Evolutionary conservation across 2,329 filamentous ascomycete genomes (phyloP).

Genomic region (Hymenoscyphus infarciens): DNA sequence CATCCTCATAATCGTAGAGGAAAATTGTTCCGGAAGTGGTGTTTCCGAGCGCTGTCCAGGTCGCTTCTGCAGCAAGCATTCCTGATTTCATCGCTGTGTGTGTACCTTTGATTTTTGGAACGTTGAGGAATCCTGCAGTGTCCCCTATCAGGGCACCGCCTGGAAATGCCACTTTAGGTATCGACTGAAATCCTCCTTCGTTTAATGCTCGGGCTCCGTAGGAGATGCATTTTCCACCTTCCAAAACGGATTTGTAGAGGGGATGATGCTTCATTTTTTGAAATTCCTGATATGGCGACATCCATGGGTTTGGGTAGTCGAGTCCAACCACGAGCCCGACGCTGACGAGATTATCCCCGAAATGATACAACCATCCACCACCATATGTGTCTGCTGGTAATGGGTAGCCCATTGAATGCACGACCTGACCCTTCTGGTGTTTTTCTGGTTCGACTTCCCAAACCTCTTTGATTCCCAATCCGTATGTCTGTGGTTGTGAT

Average conservation of each 20-base stretch:
- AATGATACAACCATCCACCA: slow-evolving; percentile 99
- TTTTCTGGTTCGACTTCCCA: slow-evolving; percentile 95
- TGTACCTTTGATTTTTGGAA: slow-evolving; percentile 97
- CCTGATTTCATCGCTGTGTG: slow-evolving; percentile 97
- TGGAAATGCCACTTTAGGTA: slow-evolving; percentile 94
- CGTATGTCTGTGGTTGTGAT: slow-evolving; percentile 93
- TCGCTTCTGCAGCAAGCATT: slow-evolving; percentile 91
- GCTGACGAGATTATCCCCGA: slow-evolving; percentile 93
- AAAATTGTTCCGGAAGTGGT: slow-evolving; percentile 70
- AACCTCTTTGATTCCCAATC: slow-evolving; percentile 89
- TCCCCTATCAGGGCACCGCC: slow-evolving; percentile 94
- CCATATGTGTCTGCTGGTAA: slow-evolving; percentile 87
- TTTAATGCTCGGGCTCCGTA: slow-evolving; percentile 89
- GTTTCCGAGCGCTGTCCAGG: slow-evolving; percentile 69
- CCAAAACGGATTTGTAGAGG: slow-evolving; percentile 79
- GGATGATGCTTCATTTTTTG: slow-evolving; percentile 98
- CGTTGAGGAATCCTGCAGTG: slow-evolving; percentile 93
- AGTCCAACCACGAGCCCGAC: slow-evolving; percentile 88
- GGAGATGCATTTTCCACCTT: slow-evolving; percentile 95
- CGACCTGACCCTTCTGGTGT: slow-evolving; percentile 80
- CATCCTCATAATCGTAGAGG: slow-evolving; percentile 89
- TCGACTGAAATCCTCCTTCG: slow-evolving; percentile 95
- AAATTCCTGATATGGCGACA: slow-evolving; percentile 93
- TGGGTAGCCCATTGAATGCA: slow-evolving; percentile 91
- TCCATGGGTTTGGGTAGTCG: slow-evolving; percentile 95